Evolutionary conservation across 768 basidiomycete genomes (phyloP).

Genomic region (Rhodotorula taiwanensis): DNA sequence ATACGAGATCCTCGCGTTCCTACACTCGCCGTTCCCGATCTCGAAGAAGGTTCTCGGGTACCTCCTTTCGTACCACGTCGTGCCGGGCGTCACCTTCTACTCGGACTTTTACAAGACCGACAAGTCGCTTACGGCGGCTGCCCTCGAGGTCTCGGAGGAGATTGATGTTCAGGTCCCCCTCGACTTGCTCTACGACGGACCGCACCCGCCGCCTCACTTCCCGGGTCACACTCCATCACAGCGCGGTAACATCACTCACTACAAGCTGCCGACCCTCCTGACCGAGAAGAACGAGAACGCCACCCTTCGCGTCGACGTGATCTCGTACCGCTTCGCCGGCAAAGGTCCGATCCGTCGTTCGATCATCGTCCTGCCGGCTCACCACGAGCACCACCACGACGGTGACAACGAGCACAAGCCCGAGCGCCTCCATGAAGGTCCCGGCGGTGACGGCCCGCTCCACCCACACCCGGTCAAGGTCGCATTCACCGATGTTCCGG

Average conservation of each 20-base stretch:
- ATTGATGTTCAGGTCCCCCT: slow-evolving; percentile 12
- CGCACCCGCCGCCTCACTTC: slow-evolving; percentile 6
- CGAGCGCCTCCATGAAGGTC: background rate
- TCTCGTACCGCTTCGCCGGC: slow-evolving; percentile 29
- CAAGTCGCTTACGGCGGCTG: slow-evolving; percentile 10
- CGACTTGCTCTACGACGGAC: slow-evolving; percentile 3
- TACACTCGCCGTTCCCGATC: slow-evolving; percentile 45
- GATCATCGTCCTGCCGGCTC: slow-evolving; percentile 31
- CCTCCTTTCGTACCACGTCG: slow-evolving; percentile 45
- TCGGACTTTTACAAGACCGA: slow-evolving; percentile 44
- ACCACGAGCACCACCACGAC: background rate
- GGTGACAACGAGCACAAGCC: slow-evolving; percentile 4
- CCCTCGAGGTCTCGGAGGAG: slow-evolving; percentile 1
- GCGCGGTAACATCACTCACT: slow-evolving; percentile 36
- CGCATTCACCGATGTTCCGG: slow-evolving; percentile 45
- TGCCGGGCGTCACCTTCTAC: slow-evolving; percentile 45
- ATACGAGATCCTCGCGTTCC: slow-evolving; percentile 43
- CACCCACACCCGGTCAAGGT: slow-evolving; percentile 43
- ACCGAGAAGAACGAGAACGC: slow-evolving; percentile 26
- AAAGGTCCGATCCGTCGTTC: slow-evolving; percentile 32
- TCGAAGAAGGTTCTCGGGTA: slow-evolving; percentile 41
- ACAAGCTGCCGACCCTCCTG: slow-evolving; percentile 38
- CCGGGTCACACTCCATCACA: slow-evolving; percentile 7
- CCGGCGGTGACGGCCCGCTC: slow-evolving; percentile 3
- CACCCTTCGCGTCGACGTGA: slow-evolving; percentile 35